phyloP scores from a whole-genome alignment of 1,139 yeast genomes.

The Lodderomyces jiufengensis region DNA sequence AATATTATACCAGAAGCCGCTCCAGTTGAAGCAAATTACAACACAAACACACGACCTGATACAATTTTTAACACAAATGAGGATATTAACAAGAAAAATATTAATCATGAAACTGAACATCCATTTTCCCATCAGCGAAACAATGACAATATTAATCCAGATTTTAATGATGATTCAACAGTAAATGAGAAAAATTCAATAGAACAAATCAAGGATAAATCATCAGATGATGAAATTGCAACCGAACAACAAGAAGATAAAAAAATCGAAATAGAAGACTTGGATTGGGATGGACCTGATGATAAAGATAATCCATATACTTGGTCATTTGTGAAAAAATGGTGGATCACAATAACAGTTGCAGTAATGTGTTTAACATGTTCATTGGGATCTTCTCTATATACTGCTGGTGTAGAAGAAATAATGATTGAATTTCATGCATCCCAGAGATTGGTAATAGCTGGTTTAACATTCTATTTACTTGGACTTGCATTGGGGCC shows the following conservation, averaged over 20 bases:
- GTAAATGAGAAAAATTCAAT: background rate
- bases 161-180: too few relatives aligned
- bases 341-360: conserved; percentile 60
- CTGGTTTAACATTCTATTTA: conserved; percentile 69
- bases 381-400: conserved; percentile 68
- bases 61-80: too few relatives aligned
- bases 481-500: conserved; percentile 74
- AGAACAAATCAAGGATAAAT: background rate
- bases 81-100: too few relatives aligned
- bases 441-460: conserved; percentile 56
- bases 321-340: conserved; percentile 61
- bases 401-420: conserved; percentile 59
- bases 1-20: too few relatives aligned
- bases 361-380: conserved; percentile 65
- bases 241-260: conserved; percentile 3
- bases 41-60: too few relatives aligned
- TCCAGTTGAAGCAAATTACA: background rate
- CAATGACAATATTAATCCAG: too few relatives aligned
- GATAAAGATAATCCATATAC: conserved; percentile 64
- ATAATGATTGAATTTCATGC: conserved; percentile 41
- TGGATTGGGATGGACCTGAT: conserved; percentile 60
- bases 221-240: background rate
- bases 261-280: conserved; percentile 31
- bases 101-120: too few relatives aligned
- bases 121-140: too few relatives aligned